Base-by-base conservation (phyloP, 1,139 yeast genomes). In the Keqinozyma sinolaborantium region DNA sequence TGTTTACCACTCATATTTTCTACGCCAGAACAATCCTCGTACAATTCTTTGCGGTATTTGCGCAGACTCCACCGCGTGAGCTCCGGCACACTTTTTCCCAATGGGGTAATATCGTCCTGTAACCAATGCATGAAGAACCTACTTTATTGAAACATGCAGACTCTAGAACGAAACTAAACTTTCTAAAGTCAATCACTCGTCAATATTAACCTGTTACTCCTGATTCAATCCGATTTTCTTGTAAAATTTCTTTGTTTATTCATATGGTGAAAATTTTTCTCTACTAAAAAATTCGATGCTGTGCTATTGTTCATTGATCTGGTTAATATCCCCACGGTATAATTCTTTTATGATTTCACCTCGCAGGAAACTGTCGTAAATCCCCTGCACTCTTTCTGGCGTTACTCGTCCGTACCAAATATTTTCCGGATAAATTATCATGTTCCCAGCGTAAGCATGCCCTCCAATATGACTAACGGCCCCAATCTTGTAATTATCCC, bases 381-480 rank as follows among this genome's bases (percentile, higher is more conserved):
- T 70, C 0, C 86, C 86, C 48, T 80, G 87, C 8, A 83, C 82
- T 30, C 72, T 67, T n/a, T 61, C 57, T 0, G 87, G 85, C 32
- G 62, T 58, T 2, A 83, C 86, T 33, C 83, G 56, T 0, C 92
- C 90, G 47, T 83, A 83, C 90, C 90, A 83, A 1, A 78, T 56
- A 4, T 63, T 51, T n/a, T 69, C 57, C 2, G 72, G 68, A 41
- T 75, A 75, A 34, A 72, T 72, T 2, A 83, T 57, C 12, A 83
- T 77, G 48, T 83, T 83, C 0, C 92, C 94, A 2, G 94, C 92
- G 51, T 77, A 83, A 1, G 69, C 83, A 50, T 83, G 94, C 0
- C 94, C 94, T 0, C 92, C 90, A 26, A 83, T 62, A 50, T 83
- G 94, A 8, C 85, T 76, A 1, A 81, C 63, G 12, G 70, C 49